Base-by-base conservation (phyloP, 306 rosid genomes). In the Dalbergia cultrata region DNA sequence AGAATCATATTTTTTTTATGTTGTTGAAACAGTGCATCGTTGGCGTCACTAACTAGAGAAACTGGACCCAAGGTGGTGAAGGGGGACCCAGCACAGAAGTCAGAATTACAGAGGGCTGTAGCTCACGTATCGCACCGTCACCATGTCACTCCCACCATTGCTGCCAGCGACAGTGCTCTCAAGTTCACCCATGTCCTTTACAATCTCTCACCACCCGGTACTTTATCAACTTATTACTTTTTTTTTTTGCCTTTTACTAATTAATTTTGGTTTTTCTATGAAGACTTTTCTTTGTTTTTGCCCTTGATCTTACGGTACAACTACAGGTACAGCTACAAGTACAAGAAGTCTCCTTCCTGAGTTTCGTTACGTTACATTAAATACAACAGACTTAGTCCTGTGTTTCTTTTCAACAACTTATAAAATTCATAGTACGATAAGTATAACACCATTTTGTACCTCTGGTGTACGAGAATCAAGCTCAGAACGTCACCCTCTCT, bases 191-290 rank as follows among this genome's bases (percentile, higher is more conserved):
- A 95, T 75, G 85, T 95, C 62, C 97, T 95, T 76, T 93, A 93
- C 83, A 95, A 95, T 50, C 97, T 93, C 80, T 88, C 99, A 19
- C 99, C 99, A 3, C 94, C 97, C 61, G 99, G 99, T 95, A 88
- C 53, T 7, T 37, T 37, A 1, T 65, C 17, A 26, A 26, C 31
- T 26, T 26, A 26, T 8, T 7, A 6, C 47, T 44, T 13, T 52
- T 52, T 61, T 34, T 1, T 9, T 8, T 26, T 26, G 3, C 31
- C 13, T 9, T 8, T 26, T 26, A 1, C 31, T 26, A 26, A 26
- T 9, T 2, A 37, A 37, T 37, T 43, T 43, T 43, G 49, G 0
- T 47, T 13, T 47, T 43, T 43, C 47, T 37, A 4, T 37, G 7
- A 37, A 2, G 41, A 37, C 13, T 16, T 37, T n/a, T 7, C 0